phyloP scores from a whole-genome alignment of 1,284 basidiomycete genomes.

The Moniliophthora roreri region DNA sequence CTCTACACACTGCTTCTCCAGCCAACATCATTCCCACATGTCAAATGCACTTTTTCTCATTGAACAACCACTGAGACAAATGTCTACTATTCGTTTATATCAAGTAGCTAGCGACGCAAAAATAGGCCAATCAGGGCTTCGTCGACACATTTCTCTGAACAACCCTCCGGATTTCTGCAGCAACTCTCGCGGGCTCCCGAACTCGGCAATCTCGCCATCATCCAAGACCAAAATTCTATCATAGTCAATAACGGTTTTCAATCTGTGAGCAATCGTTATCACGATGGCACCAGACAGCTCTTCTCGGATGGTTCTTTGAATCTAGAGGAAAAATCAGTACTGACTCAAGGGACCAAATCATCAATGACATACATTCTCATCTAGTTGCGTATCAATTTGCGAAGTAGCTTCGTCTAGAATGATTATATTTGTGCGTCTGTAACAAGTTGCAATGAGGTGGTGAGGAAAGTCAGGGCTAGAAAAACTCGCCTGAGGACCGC shows the following conservation, averaged over 20 bases:
- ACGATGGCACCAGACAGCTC: constrained; percentile 75
- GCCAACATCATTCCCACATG: too few species aligned
- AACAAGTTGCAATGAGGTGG: too few species aligned
- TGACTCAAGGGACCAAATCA: constrained; percentile 6
- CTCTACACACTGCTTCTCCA: too few species aligned
- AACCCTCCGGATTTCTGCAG: constrained; percentile 54
- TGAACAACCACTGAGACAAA: too few species aligned
- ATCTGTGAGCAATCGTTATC: constrained; percentile 81
- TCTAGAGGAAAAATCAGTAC: constrained; percentile 36
- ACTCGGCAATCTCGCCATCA: constrained; percentile 65
- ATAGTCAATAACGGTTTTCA: constrained; percentile 77
- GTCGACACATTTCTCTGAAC: constrained; percentile 72
- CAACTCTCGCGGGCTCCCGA: constrained; percentile 69
- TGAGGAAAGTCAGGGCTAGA: too few species aligned
- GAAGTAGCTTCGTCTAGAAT: constrained; percentile 88
- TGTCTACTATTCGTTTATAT: too few species aligned
- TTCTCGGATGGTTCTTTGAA: constrained; percentile 79
- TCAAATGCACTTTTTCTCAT: too few species aligned
- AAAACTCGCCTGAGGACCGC: constrained; percentile 76
- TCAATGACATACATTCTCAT: constrained; percentile 51
- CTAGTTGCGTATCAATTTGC: constrained; percentile 72
- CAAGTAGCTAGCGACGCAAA: constrained; percentile 24
- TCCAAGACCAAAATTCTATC: constrained; percentile 81
- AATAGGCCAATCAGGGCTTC: constrained; percentile 58
- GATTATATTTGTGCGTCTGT: constrained; percentile 76